A percentile compares a stretch with the other conserved stretches of the same genome.
Conservation (phyloP, 305 asterid species). For the Withania somnifera region DNA sequence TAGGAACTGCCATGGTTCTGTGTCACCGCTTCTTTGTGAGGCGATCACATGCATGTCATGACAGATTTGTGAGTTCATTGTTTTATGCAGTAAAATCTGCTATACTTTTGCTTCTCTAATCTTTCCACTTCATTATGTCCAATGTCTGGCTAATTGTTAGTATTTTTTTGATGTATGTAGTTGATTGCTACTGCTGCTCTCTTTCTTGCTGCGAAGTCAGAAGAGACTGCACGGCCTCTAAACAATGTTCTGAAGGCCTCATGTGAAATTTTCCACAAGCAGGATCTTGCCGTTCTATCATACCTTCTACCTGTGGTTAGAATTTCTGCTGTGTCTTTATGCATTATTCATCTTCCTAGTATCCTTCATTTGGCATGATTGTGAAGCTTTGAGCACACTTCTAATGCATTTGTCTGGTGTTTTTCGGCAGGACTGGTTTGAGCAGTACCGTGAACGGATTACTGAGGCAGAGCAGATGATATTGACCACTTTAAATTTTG, state of each 20-base stretch:
- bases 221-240: slow-evolving; percentile 85
- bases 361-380: background rate
- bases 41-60: slow-evolving; percentile 93
- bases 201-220: slow-evolving; percentile 88
- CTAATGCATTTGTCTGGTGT: slow-evolving; percentile 2
- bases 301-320: slow-evolving; percentile 70
- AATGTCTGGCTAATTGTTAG: background rate
- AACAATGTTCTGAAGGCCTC: slow-evolving; percentile 65
- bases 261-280: slow-evolving; percentile 70
- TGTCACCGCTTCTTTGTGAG: slow-evolving; percentile 93
- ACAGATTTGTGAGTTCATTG: slow-evolving; percentile 69
- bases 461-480: slow-evolving; percentile 86
- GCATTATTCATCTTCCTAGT: background rate
- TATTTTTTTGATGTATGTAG: slow-evolving; percentile 36
- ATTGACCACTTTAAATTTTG: slow-evolving; percentile 86
- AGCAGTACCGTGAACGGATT: slow-evolving; percentile 78
- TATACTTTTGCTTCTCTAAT: background rate
- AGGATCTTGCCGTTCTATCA: slow-evolving; percentile 58
- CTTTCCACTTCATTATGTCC: background rate
- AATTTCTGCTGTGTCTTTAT: slow-evolving; percentile 10
- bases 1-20: slow-evolving; percentile 89
- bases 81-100: background rate
- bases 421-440: slow-evolving; percentile 80
- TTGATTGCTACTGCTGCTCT: slow-evolving; percentile 89
- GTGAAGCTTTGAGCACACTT: background rate